Percentiles rank a stretch among this genome's conserved stretches.
Conservation (phyloP, 495 filamentous ascomycete genomes). For the Poronia punctata region DNA sequence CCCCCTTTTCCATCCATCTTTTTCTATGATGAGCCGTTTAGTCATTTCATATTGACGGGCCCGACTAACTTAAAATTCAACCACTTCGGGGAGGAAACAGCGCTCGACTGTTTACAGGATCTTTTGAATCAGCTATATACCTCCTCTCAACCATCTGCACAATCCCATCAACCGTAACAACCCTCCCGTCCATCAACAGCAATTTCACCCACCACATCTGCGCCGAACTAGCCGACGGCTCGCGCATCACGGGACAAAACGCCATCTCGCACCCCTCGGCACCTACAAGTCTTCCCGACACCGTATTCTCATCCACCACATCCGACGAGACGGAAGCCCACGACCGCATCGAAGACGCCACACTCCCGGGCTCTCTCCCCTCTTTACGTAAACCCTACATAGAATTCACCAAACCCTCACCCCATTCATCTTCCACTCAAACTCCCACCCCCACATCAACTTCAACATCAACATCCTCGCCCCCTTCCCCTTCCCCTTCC, state of each 20-base stretch:
- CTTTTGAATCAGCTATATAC: constrained; percentile 76
- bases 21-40: too few species aligned
- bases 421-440: too few species aligned
- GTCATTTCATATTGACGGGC: too few species aligned
- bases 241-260: constrained; percentile 84
- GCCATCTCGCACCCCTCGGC: constrained; percentile 78
- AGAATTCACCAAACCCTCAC: constrained; percentile 66
- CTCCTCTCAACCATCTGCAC: constrained; percentile 73
- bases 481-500: too few species aligned
- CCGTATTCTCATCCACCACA: too few species aligned
- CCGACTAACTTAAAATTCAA: not conserved
- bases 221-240: constrained; percentile 69
- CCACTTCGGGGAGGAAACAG: too few species aligned
- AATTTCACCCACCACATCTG: constrained; percentile 94
- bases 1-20: too few species aligned
- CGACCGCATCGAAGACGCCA: constrained; percentile 69
- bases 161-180: constrained; percentile 64
- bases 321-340: constrained; percentile 40
- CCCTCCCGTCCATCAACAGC: constrained; percentile 85
- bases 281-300: constrained; percentile 42
- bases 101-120: constrained; percentile 72
- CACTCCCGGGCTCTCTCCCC: constrained; percentile 77
- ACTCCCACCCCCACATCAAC: too few species aligned
- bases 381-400: constrained; percentile 74
- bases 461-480: too few species aligned